Evolutionary conservation across 2,329 filamentous ascomycete species (phyloP).

Genomic region (Massarina eburnea): DNA sequence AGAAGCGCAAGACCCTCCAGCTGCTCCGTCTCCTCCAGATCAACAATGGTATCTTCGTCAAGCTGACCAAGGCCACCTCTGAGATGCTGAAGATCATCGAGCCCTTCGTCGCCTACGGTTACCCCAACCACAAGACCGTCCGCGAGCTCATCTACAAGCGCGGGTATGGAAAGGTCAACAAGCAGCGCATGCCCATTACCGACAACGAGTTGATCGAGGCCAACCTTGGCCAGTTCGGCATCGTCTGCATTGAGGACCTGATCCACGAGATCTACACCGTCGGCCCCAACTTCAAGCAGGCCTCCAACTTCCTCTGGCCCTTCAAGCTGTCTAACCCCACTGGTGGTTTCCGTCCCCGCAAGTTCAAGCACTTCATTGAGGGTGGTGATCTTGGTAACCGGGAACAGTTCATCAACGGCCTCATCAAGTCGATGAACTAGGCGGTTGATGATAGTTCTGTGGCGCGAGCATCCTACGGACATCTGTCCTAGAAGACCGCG

Average conservation of each 20-base stretch:
- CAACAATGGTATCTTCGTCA: conserved; percentile 99
- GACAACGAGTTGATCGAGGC: conserved; percentile 98
- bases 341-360: conserved; percentile 92
- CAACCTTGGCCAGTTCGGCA: conserved; percentile 87
- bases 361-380: conserved; percentile 99
- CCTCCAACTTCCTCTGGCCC: conserved; percentile 99
- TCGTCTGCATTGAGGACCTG: conserved; percentile 98
- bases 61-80: conserved; percentile 92
- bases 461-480: conserved; percentile 24
- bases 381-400: conserved; percentile 99
- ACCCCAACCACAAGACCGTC: conserved; percentile 98
- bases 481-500: conserved; percentile 1
- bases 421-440: conserved; percentile 99
- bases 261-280: conserved; percentile 99
- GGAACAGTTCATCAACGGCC: conserved; percentile 95
- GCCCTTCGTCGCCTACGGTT: conserved; percentile 98
- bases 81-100: conserved; percentile 98
- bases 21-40: conserved; percentile 99
- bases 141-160: conserved; percentile 99
- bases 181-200: conserved; percentile 94
- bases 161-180: conserved; percentile 98
- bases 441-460: conserved; percentile 22
- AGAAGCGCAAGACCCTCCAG: conserved; percentile 99
- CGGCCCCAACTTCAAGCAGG: conserved; percentile 98
- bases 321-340: conserved; percentile 99